A percentile compares a stretch with the other conserved stretches of the same genome.
Evolutionary conservation across 352 stramenopile genomes (phyloP).

Genomic region (Phytopythium ostracodes): DNA sequence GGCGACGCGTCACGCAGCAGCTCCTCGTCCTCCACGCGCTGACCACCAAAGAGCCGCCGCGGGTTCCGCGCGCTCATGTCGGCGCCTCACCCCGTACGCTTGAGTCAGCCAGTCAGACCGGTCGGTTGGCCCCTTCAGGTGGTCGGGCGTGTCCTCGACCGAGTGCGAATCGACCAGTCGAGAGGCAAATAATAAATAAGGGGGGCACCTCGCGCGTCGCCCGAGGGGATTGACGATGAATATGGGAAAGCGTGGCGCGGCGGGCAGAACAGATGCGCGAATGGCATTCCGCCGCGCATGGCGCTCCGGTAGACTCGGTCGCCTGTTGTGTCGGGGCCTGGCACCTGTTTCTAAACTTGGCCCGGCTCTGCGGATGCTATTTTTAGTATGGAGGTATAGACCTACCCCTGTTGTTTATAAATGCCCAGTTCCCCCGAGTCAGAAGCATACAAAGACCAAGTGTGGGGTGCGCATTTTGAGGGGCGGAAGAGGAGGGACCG

Average conservation of each 20-base stretch:
- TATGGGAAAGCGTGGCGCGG: background rate
- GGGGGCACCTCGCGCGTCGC: background rate
- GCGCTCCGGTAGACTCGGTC: too few relatives aligned
- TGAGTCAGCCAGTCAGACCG: background rate
- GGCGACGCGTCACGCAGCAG: conserved; percentile 21
- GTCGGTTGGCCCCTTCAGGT: background rate
- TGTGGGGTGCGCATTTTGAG: background rate
- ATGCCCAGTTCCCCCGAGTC: background rate
- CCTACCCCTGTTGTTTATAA: background rate
- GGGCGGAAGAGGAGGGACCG: background rate
- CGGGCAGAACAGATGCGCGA: background rate
- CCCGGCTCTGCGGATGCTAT: conserved; percentile 2
- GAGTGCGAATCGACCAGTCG: too few relatives aligned
- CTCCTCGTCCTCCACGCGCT: conserved; percentile 49
- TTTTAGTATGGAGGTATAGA: background rate
- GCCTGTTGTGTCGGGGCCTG: too few relatives aligned
- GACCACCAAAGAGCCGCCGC: conserved; percentile 44
- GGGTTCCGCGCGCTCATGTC: conserved; percentile 17
- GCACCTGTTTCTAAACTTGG: conserved; percentile 4
- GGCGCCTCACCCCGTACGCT: background rate
- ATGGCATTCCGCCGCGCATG: background rate
- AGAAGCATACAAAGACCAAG: background rate
- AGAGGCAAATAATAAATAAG: too few relatives aligned
- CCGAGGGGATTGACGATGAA: conserved; percentile 2
- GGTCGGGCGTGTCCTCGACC: too few relatives aligned